Base-by-base conservation (phyloP, 1,284 basidiomycete genomes). In the Crocinoboletus sp. region DNA sequence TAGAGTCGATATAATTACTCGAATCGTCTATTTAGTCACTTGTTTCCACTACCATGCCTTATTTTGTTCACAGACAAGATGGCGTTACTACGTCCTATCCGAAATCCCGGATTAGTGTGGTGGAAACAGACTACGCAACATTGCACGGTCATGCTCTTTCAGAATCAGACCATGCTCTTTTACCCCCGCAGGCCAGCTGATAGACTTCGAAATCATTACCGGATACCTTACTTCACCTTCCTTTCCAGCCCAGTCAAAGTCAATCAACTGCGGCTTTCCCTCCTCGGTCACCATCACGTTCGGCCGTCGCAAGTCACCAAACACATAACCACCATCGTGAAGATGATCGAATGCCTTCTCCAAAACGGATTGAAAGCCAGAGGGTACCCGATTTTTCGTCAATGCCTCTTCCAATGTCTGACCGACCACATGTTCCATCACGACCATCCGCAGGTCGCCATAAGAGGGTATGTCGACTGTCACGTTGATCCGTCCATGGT, bases 361-460 rank as follows among this genome's bases (percentile, higher is more conserved):
- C 7, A 58, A 28, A 8, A 47, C 34, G 0, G 29, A 7, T 30
- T 24, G 3, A 7, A 54, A 49, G 0, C 0, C 8, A 0, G 1
- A 1, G 2, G 45, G 41, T 7, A 47, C 6, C 1, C 29, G 2
- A 0, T 7, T 1, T 6, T 20, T 16, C 8, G 34, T 10, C 10
- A 15, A 2, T 0, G 41, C 34, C 2, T 30, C 9, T 2, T 31
- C 1, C 15, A 0, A 3, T 3, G 43, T 43, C 0, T 48, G n/a
- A n/a, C n/a, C n/a, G n/a, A n/a, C 6, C 5, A 56, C 32, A 12
- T 33, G 45, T 2, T 54, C 45, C 58, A 59, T 60, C 12, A 58
- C 54, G 6, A 60, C 57, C 57, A 59, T 59, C 0, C 32, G 28
- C 1, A 59, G 31, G 1, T 24, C 1, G 1, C 47, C 45, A 17